Evolutionary conservation across 1,284 basidiomycete genomes (phyloP).

Genomic region (Boletus coffeatus): DNA sequence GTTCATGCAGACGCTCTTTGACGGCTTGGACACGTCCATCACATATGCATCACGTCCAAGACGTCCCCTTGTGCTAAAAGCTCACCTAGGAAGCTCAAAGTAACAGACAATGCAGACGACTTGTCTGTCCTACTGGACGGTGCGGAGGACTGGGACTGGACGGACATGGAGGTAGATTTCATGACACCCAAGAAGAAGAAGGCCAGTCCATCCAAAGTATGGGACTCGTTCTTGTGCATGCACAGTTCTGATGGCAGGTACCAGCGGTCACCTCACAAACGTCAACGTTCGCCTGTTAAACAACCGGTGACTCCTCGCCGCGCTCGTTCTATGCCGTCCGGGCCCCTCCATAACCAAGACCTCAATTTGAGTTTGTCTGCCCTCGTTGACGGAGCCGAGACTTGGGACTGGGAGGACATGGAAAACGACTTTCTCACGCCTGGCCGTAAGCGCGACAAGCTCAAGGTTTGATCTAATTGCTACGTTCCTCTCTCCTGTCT

Average conservation of each 20-base stretch:
- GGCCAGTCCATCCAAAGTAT: conserved; percentile 20
- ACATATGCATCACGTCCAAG: neutral
- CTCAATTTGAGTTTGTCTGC: conserved; percentile 20
- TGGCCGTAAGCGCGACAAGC: conserved; percentile 21
- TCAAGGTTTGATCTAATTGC: conserved; percentile 15
- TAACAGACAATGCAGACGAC: conserved; percentile 22
- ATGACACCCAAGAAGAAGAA: conserved; percentile 36
- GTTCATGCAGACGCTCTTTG: conserved; percentile 44
- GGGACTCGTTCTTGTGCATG: neutral
- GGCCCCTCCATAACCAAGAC: neutral
- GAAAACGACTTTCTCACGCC: conserved; percentile 37
- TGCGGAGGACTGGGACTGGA: conserved; percentile 50
- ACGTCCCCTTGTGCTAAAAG: neutral
- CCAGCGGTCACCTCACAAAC: conserved; percentile 16
- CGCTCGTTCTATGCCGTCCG: conserved; percentile 8
- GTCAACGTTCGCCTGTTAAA: conserved; percentile 20
- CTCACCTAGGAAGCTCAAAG: conserved; percentile 10
- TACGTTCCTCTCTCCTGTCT: neutral
- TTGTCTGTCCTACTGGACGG: conserved; percentile 44
- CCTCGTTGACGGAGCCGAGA: conserved; percentile 41
- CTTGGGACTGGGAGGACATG: conserved; percentile 50
- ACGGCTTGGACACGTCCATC: conserved; percentile 37
- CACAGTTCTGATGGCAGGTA: neutral
- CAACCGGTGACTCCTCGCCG: conserved; percentile 8
- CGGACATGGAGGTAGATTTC: conserved; percentile 35